Conservation (phyloP, 1,139 yeast genomes). For the Saccharomycopsis crataegensis region DNA sequence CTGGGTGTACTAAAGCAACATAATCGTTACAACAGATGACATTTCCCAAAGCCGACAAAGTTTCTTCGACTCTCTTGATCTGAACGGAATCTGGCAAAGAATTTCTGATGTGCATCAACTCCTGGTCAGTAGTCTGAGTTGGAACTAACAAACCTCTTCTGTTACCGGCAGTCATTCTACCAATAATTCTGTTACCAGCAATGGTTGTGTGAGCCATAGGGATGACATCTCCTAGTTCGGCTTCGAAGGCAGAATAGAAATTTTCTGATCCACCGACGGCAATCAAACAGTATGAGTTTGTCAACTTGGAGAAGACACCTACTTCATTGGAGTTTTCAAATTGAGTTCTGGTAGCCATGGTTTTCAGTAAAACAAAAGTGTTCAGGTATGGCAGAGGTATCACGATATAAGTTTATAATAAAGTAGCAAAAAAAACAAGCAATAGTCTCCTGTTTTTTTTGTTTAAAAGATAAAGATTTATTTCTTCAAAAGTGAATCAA, state of each 20-base stretch:
- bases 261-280: conserved; percentile 98
- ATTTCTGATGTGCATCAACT: conserved; percentile 94
- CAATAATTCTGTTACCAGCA: conserved; percentile 96
- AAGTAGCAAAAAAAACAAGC: neutral
- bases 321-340: conserved; percentile 97
- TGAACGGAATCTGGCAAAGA: conserved; percentile 94
- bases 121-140: conserved; percentile 98
- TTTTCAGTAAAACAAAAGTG: neutral
- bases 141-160: conserved; percentile 96
- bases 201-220: conserved; percentile 97
- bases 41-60: conserved; percentile 93
- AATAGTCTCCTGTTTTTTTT: neutral
- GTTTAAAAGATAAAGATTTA: neutral
- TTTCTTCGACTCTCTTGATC: conserved; percentile 96
- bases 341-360: conserved; percentile 54
- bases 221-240: conserved; percentile 91
- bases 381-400: neutral
- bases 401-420: neutral
- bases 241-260: conserved; percentile 95
- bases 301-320: conserved; percentile 94
- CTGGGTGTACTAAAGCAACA: conserved; percentile 98
- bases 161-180: conserved; percentile 98
- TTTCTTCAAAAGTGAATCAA: neutral
- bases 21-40: conserved; percentile 98
- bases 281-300: conserved; percentile 93